Conservation (phyloP, 164 flowering plant species). For the Tinospora cordifolia region DNA sequence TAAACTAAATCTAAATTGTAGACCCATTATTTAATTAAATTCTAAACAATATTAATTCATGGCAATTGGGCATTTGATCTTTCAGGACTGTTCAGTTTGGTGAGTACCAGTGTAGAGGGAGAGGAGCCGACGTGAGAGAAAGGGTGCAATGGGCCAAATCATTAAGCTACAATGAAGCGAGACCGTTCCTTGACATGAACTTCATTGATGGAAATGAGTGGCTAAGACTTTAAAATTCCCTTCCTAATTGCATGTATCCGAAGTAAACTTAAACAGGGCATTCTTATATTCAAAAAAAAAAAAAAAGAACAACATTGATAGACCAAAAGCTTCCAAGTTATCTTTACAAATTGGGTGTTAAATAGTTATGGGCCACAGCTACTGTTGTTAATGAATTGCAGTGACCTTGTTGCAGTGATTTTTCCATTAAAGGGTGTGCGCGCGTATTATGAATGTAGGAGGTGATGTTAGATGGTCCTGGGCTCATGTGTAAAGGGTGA, state of each 20-base stretch:
- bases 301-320: not conserved
- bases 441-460: not conserved
- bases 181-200: constrained; percentile 35
- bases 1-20: no score
- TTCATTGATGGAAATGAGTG: constrained; percentile 64
- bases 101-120: constrained; percentile 60
- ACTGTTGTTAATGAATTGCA: not conserved
- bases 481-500: not conserved
- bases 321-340: not conserved
- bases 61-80: not conserved
- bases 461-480: not conserved
- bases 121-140: constrained; percentile 45
- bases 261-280: not conserved
- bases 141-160: constrained; percentile 65
- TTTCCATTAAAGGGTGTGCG: not conserved
- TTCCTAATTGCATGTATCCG: not conserved
- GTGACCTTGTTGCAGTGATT: constrained; percentile 2
- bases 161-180: constrained; percentile 39
- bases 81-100: constrained; percentile 67
- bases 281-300: not conserved
- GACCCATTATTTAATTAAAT: no score
- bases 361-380: constrained; percentile 9
- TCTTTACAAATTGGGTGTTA: not conserved
- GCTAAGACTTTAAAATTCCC: constrained; percentile 54
- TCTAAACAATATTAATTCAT: no score